Percentiles rank a stretch among this genome's conserved stretches.
Conservation (phyloP, 2,329 filamentous ascomycete species). For the Cordyceps javanica region DNA sequence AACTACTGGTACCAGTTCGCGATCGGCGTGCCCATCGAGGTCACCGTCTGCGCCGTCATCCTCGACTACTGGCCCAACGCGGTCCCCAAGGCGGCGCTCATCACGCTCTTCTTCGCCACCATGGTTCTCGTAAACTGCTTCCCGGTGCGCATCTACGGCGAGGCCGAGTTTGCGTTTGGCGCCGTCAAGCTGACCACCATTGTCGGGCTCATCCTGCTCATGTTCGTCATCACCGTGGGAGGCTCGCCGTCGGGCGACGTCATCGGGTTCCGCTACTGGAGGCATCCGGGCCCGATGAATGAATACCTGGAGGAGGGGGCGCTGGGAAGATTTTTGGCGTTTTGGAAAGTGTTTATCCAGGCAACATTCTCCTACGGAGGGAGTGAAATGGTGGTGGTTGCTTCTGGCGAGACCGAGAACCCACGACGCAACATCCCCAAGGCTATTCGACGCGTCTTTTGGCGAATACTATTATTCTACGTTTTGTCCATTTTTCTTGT, state of each 20-base stretch:
- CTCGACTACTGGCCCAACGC: slow-evolving; percentile 37
- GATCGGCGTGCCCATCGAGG: slow-evolving; percentile 42
- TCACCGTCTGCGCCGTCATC: slow-evolving; percentile 40
- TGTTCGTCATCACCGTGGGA: slow-evolving; percentile 44
- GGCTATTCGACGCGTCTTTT: slow-evolving; percentile 28
- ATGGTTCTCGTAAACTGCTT: slow-evolving; percentile 34
- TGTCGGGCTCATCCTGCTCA: slow-evolving; percentile 42
- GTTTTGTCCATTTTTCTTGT: slow-evolving; percentile 32
- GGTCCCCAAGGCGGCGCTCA: slow-evolving; percentile 25
- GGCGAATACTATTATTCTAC: slow-evolving; percentile 32
- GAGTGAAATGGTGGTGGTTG: slow-evolving; percentile 32
- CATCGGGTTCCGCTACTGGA: slow-evolving; percentile 43
- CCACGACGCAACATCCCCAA: slow-evolving; percentile 31
- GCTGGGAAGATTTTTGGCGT: slow-evolving; percentile 35
- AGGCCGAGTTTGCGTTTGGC: slow-evolving; percentile 45
- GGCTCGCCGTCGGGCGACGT: slow-evolving; percentile 35
- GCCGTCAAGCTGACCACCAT: slow-evolving; percentile 44
- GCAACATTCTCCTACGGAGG: slow-evolving; percentile 44
- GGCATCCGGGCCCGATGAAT: slow-evolving; percentile 36
- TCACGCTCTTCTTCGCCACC: slow-evolving; percentile 31
- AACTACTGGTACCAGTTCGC: slow-evolving; percentile 47
- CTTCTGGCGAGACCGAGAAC: slow-evolving; percentile 30
- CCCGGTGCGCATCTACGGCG: slow-evolving; percentile 42
- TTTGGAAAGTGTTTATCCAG: slow-evolving; percentile 40
- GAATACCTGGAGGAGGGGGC: slow-evolving; percentile 32